Percentiles rank a stretch among this genome's conserved stretches.
phyloP scores from a whole-genome alignment of 179 eudicot genomes.

The Beta corolliflora region DNA sequence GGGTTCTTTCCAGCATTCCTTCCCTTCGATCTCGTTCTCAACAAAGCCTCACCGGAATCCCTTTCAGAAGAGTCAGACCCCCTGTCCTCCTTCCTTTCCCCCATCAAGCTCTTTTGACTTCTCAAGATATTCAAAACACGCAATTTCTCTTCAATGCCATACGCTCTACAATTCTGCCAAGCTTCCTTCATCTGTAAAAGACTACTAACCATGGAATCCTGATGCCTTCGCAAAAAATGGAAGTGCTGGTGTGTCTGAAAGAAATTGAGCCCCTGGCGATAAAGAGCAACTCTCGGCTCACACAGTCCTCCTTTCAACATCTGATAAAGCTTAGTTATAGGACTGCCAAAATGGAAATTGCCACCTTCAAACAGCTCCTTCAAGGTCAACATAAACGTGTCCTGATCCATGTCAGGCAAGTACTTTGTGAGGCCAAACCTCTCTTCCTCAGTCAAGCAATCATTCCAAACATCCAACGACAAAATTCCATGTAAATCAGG shows the following conservation, averaged over 20 bases:
- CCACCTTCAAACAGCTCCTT: slow-evolving; percentile 83
- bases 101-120: slow-evolving; percentile 75
- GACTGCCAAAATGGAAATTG: slow-evolving; percentile 87
- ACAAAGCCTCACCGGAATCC: slow-evolving; percentile 53
- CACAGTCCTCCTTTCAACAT: slow-evolving; percentile 95
- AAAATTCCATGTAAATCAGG: slow-evolving; percentile 61
- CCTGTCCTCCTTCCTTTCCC: slow-evolving; percentile 67
- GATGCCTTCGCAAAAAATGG: slow-evolving; percentile 71
- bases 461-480: slow-evolving; percentile 95
- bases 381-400: slow-evolving; percentile 71
- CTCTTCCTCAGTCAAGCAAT: slow-evolving; percentile 82
- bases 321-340: slow-evolving; percentile 57
- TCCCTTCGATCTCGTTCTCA: slow-evolving; percentile 58
- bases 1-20: slow-evolving; percentile 44
- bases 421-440: slow-evolving; percentile 71
- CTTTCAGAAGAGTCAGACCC: slow-evolving; percentile 69
- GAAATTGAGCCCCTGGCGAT: slow-evolving; percentile 74
- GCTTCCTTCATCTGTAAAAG: slow-evolving; percentile 77
- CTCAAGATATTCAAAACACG: slow-evolving; percentile 72
- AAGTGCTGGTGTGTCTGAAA: slow-evolving; percentile 75
- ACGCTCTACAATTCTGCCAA: slow-evolving; percentile 73
- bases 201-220: slow-evolving; percentile 69
- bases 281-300: slow-evolving; percentile 91
- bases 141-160: slow-evolving; percentile 90
- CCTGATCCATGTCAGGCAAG: slow-evolving; percentile 96